These are phyloP conservation scores for Trichothecium sympodiale DNA, from an alignment of 2,329 filamentous ascomycete genomes.

Conservation along the genomic window DNA sequence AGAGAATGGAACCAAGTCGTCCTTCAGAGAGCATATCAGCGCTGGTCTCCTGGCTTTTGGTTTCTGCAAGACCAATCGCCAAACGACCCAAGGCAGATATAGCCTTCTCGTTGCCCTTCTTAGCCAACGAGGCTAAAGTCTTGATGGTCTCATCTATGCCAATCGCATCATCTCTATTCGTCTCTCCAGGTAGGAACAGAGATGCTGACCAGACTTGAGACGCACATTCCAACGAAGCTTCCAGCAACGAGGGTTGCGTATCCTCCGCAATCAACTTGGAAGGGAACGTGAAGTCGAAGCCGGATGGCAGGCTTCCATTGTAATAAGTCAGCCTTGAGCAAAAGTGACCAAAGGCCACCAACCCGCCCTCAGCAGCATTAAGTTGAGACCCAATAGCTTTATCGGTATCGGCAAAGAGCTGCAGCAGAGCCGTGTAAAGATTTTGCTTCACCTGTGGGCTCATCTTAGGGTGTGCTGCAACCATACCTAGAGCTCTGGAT, in stretches of 20 bases:
- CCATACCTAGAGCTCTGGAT: conserved; percentile 63
- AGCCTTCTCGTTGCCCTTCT: conserved; percentile 70
- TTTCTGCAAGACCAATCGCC: conserved; percentile 47
- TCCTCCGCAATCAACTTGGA: conserved; percentile 19
- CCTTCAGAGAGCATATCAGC: conserved; percentile 14
- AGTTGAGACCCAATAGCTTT: conserved; percentile 30
- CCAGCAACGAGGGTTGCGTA: conserved; percentile 24
- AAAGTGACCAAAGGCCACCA: conserved; percentile 33
- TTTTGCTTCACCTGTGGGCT: too few species aligned
- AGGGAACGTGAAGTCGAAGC: conserved; percentile 16
- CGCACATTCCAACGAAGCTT: conserved; percentile 32
- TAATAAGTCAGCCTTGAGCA: conserved; percentile 35
- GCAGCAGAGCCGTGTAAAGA: conserved; percentile 18
- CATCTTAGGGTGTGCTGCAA: conserved; percentile 51
- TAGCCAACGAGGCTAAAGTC: conserved; percentile 56
- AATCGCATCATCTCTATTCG: background rate
- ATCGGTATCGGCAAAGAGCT: conserved; percentile 32
- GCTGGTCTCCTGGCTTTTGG: conserved; percentile 13
- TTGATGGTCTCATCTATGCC: conserved; percentile 41
- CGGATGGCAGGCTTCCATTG: conserved; percentile 15
- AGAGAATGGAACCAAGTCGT: conserved; percentile 44
- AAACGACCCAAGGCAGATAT: conserved; percentile 73
- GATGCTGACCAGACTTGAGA: conserved; percentile 34
- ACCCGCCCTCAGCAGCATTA: conserved; percentile 33
- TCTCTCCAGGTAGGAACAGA: background rate